Base-by-base conservation (phyloP, 2,329 filamentous ascomycete species). In the Fusarium algeriense region DNA sequence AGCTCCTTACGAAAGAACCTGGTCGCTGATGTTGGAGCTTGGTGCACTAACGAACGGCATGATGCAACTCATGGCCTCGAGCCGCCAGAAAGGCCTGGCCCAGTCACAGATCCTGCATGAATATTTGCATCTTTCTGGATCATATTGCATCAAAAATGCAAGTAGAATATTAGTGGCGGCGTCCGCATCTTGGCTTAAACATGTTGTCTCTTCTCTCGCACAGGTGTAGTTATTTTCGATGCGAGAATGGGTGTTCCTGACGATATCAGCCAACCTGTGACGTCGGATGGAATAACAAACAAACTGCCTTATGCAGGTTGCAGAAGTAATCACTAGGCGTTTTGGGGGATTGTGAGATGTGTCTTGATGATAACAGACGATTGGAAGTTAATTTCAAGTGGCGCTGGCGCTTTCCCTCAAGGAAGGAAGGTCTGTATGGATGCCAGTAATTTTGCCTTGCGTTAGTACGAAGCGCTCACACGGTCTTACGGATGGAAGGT, bases 171-270 rank as follows among this genome's bases (percentile, higher is more conserved):
- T 44, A 55, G 53, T 56, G 67, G 52, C 45, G 38, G 35, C 34
- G 37, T 48, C 57, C 50, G 57, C 54, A 59, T 58, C 50, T 60
- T 44, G 45, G 37, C 38, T 52, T 70, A 38, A 20, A 45, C 28
- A 38, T 57, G 54, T 72, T 70, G 32, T 50, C 70, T 72, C 70
- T 72, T 72, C 48, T 43, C 69, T 62, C 67, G 6, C n/a, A 23
- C 35, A 59, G 44, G 14, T 55, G 59, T 35, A 55, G 34, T 44
- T n/a, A 20, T 67, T 67, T n/a, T 49, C 30, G 30, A 34, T 40
- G 26, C 44, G 30, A 48, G 20, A 32, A 68, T 63, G 49, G 23
- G 40, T 43, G 62, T 69, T 69, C 59, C 59, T 69, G 65, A 34
- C 48, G 66, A 69, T 63, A 57, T 45, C 30, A 68, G 44, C 30